phyloP scores from a whole-genome alignment of 768 basidiomycete species.

The Cystofilobasidium macerans region DNA sequence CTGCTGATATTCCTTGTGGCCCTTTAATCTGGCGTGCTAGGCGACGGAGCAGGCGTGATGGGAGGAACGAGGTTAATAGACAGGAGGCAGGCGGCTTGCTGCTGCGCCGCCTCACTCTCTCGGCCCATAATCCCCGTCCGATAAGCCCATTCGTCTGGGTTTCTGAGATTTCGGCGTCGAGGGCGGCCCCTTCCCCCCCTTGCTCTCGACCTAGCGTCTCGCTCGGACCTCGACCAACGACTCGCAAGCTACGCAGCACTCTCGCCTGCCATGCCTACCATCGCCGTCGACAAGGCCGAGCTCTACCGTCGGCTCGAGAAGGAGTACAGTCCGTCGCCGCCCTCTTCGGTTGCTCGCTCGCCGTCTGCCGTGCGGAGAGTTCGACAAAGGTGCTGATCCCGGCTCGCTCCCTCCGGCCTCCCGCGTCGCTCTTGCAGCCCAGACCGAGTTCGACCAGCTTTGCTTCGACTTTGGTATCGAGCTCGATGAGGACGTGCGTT shows the following conservation, averaged over 20 bases:
- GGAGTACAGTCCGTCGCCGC: conserved; percentile 55
- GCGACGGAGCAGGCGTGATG: no score
- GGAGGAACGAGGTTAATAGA: no score
- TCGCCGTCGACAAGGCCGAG: conserved; percentile 89
- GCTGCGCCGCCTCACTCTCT: no score
- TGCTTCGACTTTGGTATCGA: conserved; percentile 97
- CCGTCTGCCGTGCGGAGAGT: not conserved
- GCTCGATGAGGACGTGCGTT: conserved; percentile 87
- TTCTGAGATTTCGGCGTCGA: no score
- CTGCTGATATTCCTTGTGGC: no score
- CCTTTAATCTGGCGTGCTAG: no score
- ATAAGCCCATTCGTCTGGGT: no score
- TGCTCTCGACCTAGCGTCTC: no score
- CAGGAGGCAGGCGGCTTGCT: no score
- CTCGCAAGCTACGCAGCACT: not conserved
- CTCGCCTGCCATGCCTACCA: conserved; percentile 55
- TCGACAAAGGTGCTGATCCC: not conserved
- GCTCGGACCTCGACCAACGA: not conserved
- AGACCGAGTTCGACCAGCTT: conserved; percentile 86
- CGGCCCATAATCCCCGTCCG: no score
- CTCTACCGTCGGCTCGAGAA: conserved; percentile 76
- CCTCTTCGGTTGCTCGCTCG: conserved; percentile 23
- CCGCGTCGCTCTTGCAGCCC: conserved; percentile 52
- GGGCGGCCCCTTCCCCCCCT: no score
- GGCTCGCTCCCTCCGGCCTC: conserved; percentile 25